These are phyloP conservation scores for Trichoderma sp. DNA, from an alignment of 2,329 filamentous ascomycete species.

Conservation along the genomic window DNA sequence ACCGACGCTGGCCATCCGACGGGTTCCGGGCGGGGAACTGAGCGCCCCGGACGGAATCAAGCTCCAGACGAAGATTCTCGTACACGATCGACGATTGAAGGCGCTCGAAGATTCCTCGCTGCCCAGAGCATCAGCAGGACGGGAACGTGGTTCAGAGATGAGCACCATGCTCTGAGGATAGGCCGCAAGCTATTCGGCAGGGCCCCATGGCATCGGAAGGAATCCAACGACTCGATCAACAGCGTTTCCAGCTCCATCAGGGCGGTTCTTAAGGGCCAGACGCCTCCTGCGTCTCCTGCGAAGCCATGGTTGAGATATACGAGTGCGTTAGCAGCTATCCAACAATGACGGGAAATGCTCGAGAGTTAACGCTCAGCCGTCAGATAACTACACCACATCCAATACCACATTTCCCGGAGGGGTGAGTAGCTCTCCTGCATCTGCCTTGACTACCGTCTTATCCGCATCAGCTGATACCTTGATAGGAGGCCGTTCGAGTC, in stretches of 20 bases:
- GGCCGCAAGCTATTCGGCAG: constrained; percentile 47
- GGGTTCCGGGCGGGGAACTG: not conserved
- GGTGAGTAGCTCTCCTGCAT: constrained; percentile 33
- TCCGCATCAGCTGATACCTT: constrained; percentile 2
- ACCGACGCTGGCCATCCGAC: not conserved
- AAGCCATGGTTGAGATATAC: constrained; percentile 27
- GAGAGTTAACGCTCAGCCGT: not conserved
- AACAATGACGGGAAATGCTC: too few species aligned
- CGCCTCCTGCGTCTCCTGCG: constrained; percentile 39
- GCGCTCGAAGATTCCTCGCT: constrained; percentile 30
- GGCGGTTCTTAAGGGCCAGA: constrained; percentile 44
- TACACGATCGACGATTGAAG: constrained; percentile 26
- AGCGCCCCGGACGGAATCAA: not conserved
- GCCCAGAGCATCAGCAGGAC: constrained; percentile 33
- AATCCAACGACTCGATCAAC: constrained; percentile 43
- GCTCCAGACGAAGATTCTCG: constrained; percentile 27
- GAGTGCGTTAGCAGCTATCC: constrained; percentile 23
- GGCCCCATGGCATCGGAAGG: constrained; percentile 46
- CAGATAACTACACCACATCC: constrained; percentile 30
- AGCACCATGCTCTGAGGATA: constrained; percentile 35
- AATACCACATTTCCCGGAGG: constrained; percentile 41
- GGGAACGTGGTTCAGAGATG: constrained; percentile 40
- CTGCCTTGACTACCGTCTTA: not conserved
- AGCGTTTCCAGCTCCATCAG: constrained; percentile 49
- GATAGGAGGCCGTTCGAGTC: constrained; percentile 54